Conservation (phyloP, 495 filamentous ascomycete species). For the Penicillium steckii region DNA sequence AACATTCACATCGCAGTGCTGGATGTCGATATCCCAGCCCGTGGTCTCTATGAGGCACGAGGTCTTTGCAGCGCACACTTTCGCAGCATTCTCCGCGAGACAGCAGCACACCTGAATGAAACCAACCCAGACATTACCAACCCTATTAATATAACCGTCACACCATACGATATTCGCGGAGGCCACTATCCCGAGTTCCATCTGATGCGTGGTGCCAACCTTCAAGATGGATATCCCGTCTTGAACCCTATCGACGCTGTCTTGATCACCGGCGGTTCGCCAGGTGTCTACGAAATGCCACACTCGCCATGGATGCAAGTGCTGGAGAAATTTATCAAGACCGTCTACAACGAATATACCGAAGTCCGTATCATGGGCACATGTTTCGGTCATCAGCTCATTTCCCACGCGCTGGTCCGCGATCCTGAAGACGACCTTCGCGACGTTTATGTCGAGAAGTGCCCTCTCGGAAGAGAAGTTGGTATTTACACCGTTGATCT, state of each 20-base stretch:
- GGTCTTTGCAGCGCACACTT: slow-evolving; percentile 37
- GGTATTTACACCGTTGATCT: slow-evolving; percentile 30
- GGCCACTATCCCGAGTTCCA: slow-evolving; percentile 29
- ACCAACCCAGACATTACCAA: slow-evolving; percentile 7
- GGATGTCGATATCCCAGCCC: slow-evolving; percentile 35
- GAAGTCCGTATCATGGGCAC: slow-evolving; percentile 38
- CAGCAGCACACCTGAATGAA: slow-evolving; percentile 26
- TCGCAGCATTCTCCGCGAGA: slow-evolving; percentile 29
- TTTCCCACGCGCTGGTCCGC: slow-evolving; percentile 34
- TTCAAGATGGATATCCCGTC: slow-evolving; percentile 9
- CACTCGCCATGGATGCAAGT: slow-evolving; percentile 30
- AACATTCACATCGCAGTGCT: slow-evolving; percentile 34
- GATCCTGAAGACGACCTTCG: slow-evolving; percentile 16
- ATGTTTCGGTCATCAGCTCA: slow-evolving; percentile 43
- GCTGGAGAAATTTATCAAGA: slow-evolving; percentile 25
- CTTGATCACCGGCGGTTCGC: slow-evolving; percentile 33
- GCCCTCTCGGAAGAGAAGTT: slow-evolving; percentile 32
- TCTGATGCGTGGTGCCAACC: slow-evolving; percentile 15
- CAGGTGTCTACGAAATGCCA: slow-evolving; percentile 29
- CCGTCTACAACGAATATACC: slow-evolving; percentile 34
- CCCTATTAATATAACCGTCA: slow-evolving; percentile 24
- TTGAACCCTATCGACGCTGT: slow-evolving; percentile 29
- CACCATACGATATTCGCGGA: slow-evolving; percentile 32
- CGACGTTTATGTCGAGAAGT: slow-evolving; percentile 29
- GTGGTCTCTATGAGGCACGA: slow-evolving; percentile 27